Conservation (phyloP, 2,329 filamentous ascomycete species). For the Ophiostoma pallidulum region DNA sequence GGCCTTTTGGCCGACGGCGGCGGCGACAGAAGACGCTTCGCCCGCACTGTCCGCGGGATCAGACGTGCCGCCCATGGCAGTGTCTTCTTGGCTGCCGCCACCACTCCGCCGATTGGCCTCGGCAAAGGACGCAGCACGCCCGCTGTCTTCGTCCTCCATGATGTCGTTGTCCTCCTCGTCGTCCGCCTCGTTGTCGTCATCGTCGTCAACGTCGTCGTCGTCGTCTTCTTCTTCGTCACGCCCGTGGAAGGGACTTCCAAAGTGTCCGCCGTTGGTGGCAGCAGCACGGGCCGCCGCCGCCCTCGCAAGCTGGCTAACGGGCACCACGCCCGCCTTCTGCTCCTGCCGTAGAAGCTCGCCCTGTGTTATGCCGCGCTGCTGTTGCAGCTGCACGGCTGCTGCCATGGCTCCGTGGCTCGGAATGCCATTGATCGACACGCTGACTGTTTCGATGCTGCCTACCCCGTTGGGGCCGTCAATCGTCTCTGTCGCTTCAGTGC, state of each 20-base stretch:
- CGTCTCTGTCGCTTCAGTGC: slow-evolving; percentile 67
- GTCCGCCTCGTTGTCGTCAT: background rate
- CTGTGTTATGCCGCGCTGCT: slow-evolving; percentile 57
- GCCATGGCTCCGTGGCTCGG: slow-evolving; percentile 2
- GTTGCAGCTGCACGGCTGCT: slow-evolving; percentile 11
- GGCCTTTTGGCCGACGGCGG: too few species aligned
- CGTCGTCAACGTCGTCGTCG: slow-evolving; percentile 8
- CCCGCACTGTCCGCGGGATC: background rate
- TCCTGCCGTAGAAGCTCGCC: slow-evolving; percentile 80
- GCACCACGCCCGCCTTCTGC: slow-evolving; percentile 71
- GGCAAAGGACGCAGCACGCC: background rate
- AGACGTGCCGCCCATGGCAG: slow-evolving; percentile 4
- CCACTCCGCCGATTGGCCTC: background rate
- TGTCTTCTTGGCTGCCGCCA: slow-evolving; percentile 18
- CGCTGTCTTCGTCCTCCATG: slow-evolving; percentile 6
- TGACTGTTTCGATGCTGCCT: slow-evolving; percentile 72
- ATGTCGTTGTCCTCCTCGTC: background rate
- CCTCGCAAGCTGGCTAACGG: slow-evolving; percentile 50
- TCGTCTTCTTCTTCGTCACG: slow-evolving; percentile 6
- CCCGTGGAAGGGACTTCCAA: background rate
- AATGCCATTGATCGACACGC: slow-evolving; percentile 58
- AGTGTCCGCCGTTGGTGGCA: slow-evolving; percentile 11
- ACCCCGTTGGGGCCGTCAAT: slow-evolving; percentile 73
- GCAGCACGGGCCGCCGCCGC: slow-evolving; percentile 25
- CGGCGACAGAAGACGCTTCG: too few species aligned